Evolutionary conservation across 306 rosid genomes (phyloP), one percentile per base, ranked within the genome.

Genomic region (Fagus crenata): DNA sequence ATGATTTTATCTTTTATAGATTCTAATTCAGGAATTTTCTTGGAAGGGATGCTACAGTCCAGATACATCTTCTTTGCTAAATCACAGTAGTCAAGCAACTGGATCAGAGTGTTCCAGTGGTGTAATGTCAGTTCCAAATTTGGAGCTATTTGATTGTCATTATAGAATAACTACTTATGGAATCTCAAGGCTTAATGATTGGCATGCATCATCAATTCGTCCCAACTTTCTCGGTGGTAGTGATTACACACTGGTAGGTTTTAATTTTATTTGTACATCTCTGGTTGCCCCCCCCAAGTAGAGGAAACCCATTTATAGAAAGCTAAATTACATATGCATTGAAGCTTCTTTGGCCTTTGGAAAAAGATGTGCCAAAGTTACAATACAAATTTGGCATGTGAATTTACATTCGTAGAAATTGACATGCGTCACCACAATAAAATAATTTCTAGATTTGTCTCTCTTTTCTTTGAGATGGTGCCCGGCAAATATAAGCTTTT

Each of bases 161-260:
- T 74, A 79, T 33, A 53, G 64, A 7, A 60, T 56, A 39, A 81
- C 69, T 6, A 84, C 78, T 32, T 73, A 76, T 31, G 82, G 82
- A 76, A 74, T 71, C 68, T 32, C 77, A 43, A 72, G 74, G 71
- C 73, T 58, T 15, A 81, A 69, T 68, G 84, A 82, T 40, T 80
- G 84, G 87, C 64, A 68, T 31, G 84, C 82, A 49, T 80, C 80
- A 11, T 84, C 84, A 33, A 77, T 84, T 51, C 39, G 49, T 71
- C 78, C 67, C 55, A 84, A 77, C 60, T 35, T 54, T 58, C 60
- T 28, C 18, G 84, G 87, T n/a, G 81, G 75, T 71, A 37, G 72
- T 35, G 78, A 76, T 60, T 79, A 42, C 75, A 79, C 69, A 7
- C 72, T 78, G 83, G 83, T 78, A 69, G 5, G 78, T 35, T 49